Percentiles rank a stretch among this genome's conserved stretches.
phyloP scores from a whole-genome alignment of 257 asterid species.

The Penstemon davidsonii region DNA sequence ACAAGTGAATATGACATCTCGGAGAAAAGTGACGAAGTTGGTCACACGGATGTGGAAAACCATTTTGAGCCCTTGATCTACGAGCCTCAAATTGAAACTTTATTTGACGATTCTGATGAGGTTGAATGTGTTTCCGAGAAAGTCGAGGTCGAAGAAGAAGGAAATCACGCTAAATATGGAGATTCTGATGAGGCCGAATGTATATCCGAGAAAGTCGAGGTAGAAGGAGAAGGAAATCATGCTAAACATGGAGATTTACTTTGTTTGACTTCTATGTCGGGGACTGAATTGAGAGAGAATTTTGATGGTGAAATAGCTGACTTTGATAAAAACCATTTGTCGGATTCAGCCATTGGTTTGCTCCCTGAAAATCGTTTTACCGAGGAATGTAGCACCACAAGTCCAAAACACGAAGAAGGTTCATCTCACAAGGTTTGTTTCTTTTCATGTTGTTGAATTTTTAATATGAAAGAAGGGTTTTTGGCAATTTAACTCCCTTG shows the following conservation, averaged over 20 bases:
- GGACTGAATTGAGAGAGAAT: conserved; percentile 29
- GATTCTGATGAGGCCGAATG: conserved; percentile 8
- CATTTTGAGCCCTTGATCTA: conserved; percentile 23
- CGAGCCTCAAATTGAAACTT: conserved; percentile 30
- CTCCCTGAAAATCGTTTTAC: conserved; percentile 22
- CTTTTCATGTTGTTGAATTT: background rate
- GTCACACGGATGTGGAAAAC: conserved; percentile 22
- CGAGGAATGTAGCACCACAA: conserved; percentile 29
- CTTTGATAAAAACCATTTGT: conserved; percentile 18
- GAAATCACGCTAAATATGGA: background rate
- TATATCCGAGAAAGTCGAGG: conserved; percentile 26
- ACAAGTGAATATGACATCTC: conserved; percentile 40
- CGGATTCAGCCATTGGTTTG: conserved; percentile 23
- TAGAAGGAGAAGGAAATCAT: conserved; percentile 24
- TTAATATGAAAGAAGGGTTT: too few relatives aligned
- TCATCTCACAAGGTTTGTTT: conserved; percentile 44
- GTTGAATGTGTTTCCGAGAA: conserved; percentile 25
- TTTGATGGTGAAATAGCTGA: conserved; percentile 28
- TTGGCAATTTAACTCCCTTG: too few relatives aligned
- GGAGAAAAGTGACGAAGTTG: conserved; percentile 36
- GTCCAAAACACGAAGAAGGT: conserved; percentile 17
- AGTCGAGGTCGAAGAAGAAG: conserved; percentile 32
- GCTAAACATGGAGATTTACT: conserved; percentile 26
- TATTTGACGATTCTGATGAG: conserved; percentile 6
- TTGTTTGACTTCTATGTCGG: conserved; percentile 14